These are phyloP conservation scores for Globisporangium middletonii DNA, from an alignment of 352 stramenopile species.

Conservation along the genomic window DNA sequence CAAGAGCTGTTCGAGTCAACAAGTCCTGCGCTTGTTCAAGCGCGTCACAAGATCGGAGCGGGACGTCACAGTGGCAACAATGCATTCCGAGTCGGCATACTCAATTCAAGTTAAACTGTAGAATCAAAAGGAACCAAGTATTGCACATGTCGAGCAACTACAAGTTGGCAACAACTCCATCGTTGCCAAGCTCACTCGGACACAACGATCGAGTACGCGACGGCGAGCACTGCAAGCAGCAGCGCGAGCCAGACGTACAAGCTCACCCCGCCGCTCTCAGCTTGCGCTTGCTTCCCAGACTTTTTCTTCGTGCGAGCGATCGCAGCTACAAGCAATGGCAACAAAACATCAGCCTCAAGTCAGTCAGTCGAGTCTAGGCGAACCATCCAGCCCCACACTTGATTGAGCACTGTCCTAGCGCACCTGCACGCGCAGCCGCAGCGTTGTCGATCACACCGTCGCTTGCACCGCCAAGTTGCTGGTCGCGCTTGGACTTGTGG, in stretches of 20 bases:
- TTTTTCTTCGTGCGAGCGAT: conserved; percentile 75
- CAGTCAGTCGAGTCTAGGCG: no score
- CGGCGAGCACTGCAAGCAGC: conserved; percentile 32
- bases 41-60: no score
- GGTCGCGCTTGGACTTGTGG: conserved; percentile 26
- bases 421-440: conserved; percentile 33
- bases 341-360: no score
- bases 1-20: no score
- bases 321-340: conserved; percentile 26
- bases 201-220: conserved; percentile 9
- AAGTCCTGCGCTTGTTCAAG: no score
- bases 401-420: no score
- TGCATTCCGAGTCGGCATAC: no score
- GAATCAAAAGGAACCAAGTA: no score
- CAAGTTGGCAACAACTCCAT: not conserved
- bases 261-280: conserved; percentile 18
- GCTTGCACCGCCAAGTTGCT: conserved; percentile 16
- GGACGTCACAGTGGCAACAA: no score
- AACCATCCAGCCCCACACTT: no score
- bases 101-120: no score
- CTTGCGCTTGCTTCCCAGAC: conserved; percentile 27
- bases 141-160: no score
- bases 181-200: not conserved
- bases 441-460: conserved; percentile 34
- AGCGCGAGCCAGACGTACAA: conserved; percentile 33